A percentile compares a stretch with the other conserved stretches of the same genome.
These are phyloP conservation scores for Penicillium sp. DNA, from an alignment of 2,329 filamentous ascomycete genomes.

Conservation along the genomic window DNA sequence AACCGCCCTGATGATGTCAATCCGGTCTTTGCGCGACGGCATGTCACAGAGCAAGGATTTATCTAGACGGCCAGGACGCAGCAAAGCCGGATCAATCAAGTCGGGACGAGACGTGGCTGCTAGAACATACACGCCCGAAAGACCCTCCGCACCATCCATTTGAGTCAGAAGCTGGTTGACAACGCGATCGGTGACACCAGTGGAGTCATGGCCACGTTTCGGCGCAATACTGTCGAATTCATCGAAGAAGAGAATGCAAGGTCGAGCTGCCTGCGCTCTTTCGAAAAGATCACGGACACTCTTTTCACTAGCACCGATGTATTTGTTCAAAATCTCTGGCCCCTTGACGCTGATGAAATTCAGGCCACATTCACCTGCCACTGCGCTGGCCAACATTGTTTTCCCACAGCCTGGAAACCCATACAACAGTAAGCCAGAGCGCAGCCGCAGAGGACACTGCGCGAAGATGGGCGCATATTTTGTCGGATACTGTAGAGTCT, in stretches of 20 bases:
- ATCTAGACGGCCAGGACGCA: slow-evolving; percentile 86
- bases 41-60: slow-evolving; percentile 91
- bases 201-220: slow-evolving; percentile 93
- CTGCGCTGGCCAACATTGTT: slow-evolving; percentile 87
- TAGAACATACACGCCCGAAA: slow-evolving; percentile 91
- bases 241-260: slow-evolving; percentile 96
- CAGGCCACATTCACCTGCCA: slow-evolving; percentile 94
- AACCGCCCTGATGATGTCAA: slow-evolving; percentile 84
- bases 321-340: slow-evolving; percentile 97
- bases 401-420: slow-evolving; percentile 96
- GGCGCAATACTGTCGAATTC: slow-evolving; percentile 98
- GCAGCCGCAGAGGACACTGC: slow-evolving; percentile 86
- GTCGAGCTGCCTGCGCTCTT: slow-evolving; percentile 76
- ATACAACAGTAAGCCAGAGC: slow-evolving; percentile 87
- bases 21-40: slow-evolving; percentile 68
- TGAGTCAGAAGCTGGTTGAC: slow-evolving; percentile 97
- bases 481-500: slow-evolving; percentile 93
- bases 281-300: slow-evolving; percentile 93
- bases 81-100: slow-evolving; percentile 85
- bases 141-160: slow-evolving; percentile 95
- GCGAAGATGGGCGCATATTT: slow-evolving; percentile 98
- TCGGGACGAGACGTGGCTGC: slow-evolving; percentile 91
- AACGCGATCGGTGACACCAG: slow-evolving; percentile 95
- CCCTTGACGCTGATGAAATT: slow-evolving; percentile 99
- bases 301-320: slow-evolving; percentile 96